These are phyloP conservation scores for Aspergillus costaricaensis DNA, from an alignment of 2,329 filamentous ascomycete genomes.

Conservation along the genomic window DNA sequence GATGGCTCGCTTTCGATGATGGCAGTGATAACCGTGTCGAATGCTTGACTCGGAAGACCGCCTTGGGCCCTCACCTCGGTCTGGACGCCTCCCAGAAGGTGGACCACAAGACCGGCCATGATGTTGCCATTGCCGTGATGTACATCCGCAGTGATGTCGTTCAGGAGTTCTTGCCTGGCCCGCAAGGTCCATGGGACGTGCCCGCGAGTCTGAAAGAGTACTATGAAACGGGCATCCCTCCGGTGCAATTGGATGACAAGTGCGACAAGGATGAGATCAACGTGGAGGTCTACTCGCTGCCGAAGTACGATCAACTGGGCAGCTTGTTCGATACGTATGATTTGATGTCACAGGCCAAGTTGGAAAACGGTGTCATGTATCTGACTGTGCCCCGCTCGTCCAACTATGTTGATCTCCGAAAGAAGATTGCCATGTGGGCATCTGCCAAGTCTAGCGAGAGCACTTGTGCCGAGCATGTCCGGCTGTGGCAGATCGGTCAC, in stretches of 20 bases:
- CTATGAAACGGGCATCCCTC: constrained; percentile 35
- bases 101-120: constrained; percentile 46
- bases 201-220: constrained; percentile 45
- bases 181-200: constrained; percentile 52
- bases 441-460: constrained; percentile 25
- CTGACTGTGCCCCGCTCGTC: constrained; percentile 37
- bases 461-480: constrained; percentile 37
- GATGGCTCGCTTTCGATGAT: constrained; percentile 63
- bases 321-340: constrained; percentile 49
- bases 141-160: constrained; percentile 57
- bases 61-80: constrained; percentile 55
- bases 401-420: constrained; percentile 40
- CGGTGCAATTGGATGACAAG: constrained; percentile 15
- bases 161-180: constrained; percentile 43
- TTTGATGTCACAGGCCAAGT: constrained; percentile 43
- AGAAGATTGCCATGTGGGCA: constrained; percentile 37
- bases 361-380: constrained; percentile 37
- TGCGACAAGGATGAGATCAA: constrained; percentile 29
- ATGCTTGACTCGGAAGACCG: constrained; percentile 59
- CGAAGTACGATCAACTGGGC: constrained; percentile 34
- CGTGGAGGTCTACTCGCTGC: constrained; percentile 44
- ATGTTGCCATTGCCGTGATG: constrained; percentile 57
- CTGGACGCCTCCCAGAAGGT: constrained; percentile 43
- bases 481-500: constrained; percentile 45
- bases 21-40: constrained; percentile 58